Base-by-base conservation (phyloP, 192 early-diverging fungal species). In the Entophlyctis helioformis region DNA sequence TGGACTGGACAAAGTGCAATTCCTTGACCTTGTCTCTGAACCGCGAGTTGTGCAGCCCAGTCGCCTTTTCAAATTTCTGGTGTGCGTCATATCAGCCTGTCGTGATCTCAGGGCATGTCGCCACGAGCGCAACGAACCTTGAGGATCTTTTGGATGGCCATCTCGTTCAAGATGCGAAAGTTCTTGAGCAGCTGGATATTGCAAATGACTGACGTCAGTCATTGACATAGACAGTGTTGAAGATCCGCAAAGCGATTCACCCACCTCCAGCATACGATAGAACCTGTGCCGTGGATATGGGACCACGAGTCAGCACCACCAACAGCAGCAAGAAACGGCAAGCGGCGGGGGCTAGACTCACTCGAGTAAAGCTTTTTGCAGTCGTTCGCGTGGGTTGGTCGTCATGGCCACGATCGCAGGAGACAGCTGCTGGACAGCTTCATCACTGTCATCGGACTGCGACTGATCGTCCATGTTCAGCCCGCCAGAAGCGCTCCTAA, bases 81-180 rank as follows among this genome's bases (percentile, higher is more conserved):
- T 9, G 33, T 9, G 33, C 9, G 10, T 35, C 10, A 35, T n/a
- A 35, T 35, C n/a, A n/a, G n/a, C n/a, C n/a, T n/a, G n/a, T n/a
- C n/a, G n/a, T n/a, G n/a, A n/a, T n/a, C n/a, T n/a, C n/a, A n/a
- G n/a, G n/a, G n/a, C n/a, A n/a, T n/a, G n/a, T n/a, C n/a, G n/a
- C n/a, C n/a, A n/a, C n/a, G n/a, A n/a, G n/a, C n/a, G n/a, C n/a
- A n/a, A n/a, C n/a, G n/a, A n/a, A 45, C 44, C 42, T 66, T 66
- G 4, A 66, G 26, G 45, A 66, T 66, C 43, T 66, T 66, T 11
- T 50, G 39, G 0, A 60, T 7, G 24, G 63, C 61, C 12, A 56
- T 66, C 22, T 53, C 46, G 42, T 66, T 66, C 15, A 66, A 53
- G 50, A 58, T 56, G 23, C 53, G 50, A 29, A 60, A 66, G 36